Evolutionary conservation across 1,139 yeast genomes (phyloP), one percentile per base, ranked within the genome.

Genomic region (Hyphopichia wangnamkhiaoensis): DNA sequence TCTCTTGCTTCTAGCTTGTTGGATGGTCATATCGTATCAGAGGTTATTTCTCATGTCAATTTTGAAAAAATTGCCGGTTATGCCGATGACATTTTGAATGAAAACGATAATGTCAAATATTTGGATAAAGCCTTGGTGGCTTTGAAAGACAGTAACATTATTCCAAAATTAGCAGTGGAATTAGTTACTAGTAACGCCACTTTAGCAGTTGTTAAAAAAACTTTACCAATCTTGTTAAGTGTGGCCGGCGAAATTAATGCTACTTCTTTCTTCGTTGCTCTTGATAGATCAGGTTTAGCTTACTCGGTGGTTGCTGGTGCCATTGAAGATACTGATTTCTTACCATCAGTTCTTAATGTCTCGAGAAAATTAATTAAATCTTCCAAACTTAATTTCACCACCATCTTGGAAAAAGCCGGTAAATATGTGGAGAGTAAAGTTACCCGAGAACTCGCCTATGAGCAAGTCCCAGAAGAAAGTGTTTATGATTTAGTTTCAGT

Each of bases 201-300:
- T 15, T 52, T 56, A 45, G 29, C 43, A 3, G 41, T 62, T 39
- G 54, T 58, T 18, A 45, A 47, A 17, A 45, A 44, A 9, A 41
- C 55, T 8, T 47, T 60, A 29, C 52, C 48, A 27, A 50, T 49
- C 10, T 50, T 54, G 7, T 48, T 61, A 35, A 40, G 38, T 12
- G 34, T 50, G 37, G 50, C 51, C 17, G 54, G 51, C 4, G 40
- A 49, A 10, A 38, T 56, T 39, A 61, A 65, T 46, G 44, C 61
- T 30, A 64, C 69, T 18, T 46, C 55, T n/a, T 48, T 65, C 23
- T 63, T 61, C 45, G 58, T 53, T 33, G 69, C 68, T 7, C 61
- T 65, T 40, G 68, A 64, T 43, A 47, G 58, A 41, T 63, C 70
- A 15, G 63, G 63, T 4, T 59, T 65, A 44, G 65, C 59, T n/a